Base-by-base conservation (phyloP, 257 asterid species). In the Solanum arcanum region DNA sequence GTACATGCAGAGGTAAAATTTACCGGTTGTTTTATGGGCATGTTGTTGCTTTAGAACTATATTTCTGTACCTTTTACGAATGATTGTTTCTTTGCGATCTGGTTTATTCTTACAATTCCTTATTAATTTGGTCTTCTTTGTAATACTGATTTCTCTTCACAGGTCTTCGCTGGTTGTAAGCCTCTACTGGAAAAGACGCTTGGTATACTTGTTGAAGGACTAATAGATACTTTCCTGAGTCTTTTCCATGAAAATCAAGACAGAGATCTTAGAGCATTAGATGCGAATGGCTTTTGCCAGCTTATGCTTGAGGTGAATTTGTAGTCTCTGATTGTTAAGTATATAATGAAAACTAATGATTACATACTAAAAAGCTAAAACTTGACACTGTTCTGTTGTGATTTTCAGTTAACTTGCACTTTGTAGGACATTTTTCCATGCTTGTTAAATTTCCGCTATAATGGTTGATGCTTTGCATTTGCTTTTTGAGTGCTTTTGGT, bases 161-260 rank as follows among this genome's bases (percentile, higher is more conserved):
- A 97, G 99, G 99, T 97, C 20, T 97, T 95, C 74, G 95, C 99
- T 89, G 97, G 98, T 88, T 97, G 98, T 88, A 97, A 95, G 93
- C 98, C 99, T 60, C 91, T 93, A 86, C 88, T 97, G 91, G 99
- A 95, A 91, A 96, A 93, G 93, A 91, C 95, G 77, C 99, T 97
- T 47, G 99, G 99, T 83, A 91, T 97, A 90, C 97, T 97, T 89
- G 96, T 97, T 84, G 99, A 97, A 94, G 99, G 99, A 91, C 92
- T 97, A 87, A 89, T 95, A 59, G 99, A 97, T 90, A 93, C 95
- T 60, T 91, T 95, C 89, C 95, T 97, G 70, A 96, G 97, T 87
- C 94, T 95, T 89, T 92, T 95, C 87, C 93, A 94, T 85, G 99
- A 97, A 92, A 90, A 94, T 91, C 90, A 87, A 85, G 73, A 87